Conservation (phyloP, 2,329 filamentous ascomycete species). For the Aspergillus sergii region DNA sequence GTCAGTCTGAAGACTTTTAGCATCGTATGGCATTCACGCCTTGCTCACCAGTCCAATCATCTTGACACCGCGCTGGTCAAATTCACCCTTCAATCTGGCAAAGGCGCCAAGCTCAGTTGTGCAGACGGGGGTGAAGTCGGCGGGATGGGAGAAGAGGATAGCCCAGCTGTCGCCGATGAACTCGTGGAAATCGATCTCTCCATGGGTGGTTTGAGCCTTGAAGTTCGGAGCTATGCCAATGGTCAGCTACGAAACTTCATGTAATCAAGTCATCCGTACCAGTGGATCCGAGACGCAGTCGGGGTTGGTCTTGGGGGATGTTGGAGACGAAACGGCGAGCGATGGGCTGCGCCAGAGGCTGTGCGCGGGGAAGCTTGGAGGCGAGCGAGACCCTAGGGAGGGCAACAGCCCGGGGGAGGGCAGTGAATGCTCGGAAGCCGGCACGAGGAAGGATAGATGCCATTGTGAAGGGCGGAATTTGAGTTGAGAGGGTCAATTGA, state of each 20-base stretch:
- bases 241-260: background rate
- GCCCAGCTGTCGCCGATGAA: constrained; percentile 72
- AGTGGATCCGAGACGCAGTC: constrained; percentile 38
- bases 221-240: constrained; percentile 64
- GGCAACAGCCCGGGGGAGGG: constrained; percentile 26
- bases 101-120: constrained; percentile 95
- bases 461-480: constrained; percentile 23
- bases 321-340: constrained; percentile 33
- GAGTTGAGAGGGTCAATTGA: background rate
- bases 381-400: constrained; percentile 22
- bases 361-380: constrained; percentile 20
- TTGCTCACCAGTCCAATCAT: constrained; percentile 70
- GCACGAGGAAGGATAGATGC: constrained; percentile 31
- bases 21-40: background rate
- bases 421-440: constrained; percentile 27
- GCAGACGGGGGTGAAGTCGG: constrained; percentile 92
- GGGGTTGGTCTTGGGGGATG: constrained; percentile 35
- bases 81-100: constrained; percentile 87
- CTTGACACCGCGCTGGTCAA: constrained; percentile 84
- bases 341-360: constrained; percentile 23
- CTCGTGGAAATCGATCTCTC: constrained; percentile 70
- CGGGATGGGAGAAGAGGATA: constrained; percentile 70
- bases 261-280: constrained; percentile 21
- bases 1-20: background rate
- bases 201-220: constrained; percentile 67